Evolutionary conservation across 2,329 filamentous ascomycete genomes (phyloP).

Genomic region (Sclerotinia sclerotiorum): DNA sequence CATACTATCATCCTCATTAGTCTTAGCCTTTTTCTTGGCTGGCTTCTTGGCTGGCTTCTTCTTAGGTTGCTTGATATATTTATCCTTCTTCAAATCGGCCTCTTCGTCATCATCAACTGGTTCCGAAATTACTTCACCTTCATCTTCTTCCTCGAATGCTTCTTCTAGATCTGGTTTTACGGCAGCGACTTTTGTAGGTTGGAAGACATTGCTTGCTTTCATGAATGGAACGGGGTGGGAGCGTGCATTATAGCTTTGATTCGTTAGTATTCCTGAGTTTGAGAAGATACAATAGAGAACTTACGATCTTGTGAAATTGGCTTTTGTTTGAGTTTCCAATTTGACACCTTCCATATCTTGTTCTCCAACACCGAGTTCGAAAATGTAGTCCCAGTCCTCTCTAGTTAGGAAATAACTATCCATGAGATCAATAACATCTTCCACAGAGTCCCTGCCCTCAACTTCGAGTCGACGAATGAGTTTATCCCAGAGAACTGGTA

Average conservation of each 20-base stretch:
- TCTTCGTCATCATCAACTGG: constrained; percentile 66
- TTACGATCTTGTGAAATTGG: constrained; percentile 84
- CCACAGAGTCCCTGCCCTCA: constrained; percentile 79
- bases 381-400: constrained; percentile 90
- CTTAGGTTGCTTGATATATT: constrained; percentile 93
- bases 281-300: constrained; percentile 42
- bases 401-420: constrained; percentile 94
- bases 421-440: constrained; percentile 89
- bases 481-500: constrained; percentile 83
- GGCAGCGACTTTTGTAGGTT: constrained; percentile 67
- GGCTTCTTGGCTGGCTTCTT: constrained; percentile 56
- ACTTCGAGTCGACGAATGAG: constrained; percentile 71
- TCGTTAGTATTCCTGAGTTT: not conserved
- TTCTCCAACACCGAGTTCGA: constrained; percentile 84
- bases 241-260: constrained; percentile 73
- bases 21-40: constrained; percentile 40
- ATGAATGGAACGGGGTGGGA: constrained; percentile 93
- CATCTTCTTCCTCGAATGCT: constrained; percentile 88
- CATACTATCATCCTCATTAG: constrained; percentile 33
- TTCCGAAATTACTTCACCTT: constrained; percentile 61
- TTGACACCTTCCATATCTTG: constrained; percentile 74
- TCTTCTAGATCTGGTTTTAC: constrained; percentile 94
- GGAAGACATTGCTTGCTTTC: constrained; percentile 78
- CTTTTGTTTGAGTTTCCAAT: constrained; percentile 82
- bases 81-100: constrained; percentile 87